These are phyloP conservation scores for Hygrophoropsis aurantiaca DNA, from an alignment of 768 basidiomycete species.

Conservation along the genomic window DNA sequence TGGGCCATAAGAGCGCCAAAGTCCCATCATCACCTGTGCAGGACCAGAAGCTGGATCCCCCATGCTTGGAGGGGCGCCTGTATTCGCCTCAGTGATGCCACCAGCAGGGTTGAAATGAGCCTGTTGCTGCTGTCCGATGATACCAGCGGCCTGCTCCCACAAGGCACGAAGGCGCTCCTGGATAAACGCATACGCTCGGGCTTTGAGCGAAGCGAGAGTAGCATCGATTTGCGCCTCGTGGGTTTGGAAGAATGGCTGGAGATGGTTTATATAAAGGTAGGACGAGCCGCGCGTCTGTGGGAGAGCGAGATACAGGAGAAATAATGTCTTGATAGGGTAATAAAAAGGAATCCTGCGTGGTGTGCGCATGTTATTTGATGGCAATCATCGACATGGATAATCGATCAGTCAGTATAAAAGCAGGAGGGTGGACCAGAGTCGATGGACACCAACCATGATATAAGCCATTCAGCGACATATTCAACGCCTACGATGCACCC, in stretches of 20 bases:
- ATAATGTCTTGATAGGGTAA: slow-evolving; percentile 73
- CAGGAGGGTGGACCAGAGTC: slow-evolving; percentile 6
- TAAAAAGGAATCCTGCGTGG: slow-evolving; percentile 83
- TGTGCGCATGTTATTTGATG: slow-evolving; percentile 11
- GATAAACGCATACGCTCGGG: slow-evolving; percentile 57
- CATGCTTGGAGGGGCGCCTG: slow-evolving; percentile 44
- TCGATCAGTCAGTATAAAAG: background rate
- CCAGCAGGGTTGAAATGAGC: slow-evolving; percentile 15
- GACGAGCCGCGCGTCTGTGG: slow-evolving; percentile 89
- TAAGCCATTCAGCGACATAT: slow-evolving; percentile 81
- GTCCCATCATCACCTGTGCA: slow-evolving; percentile 57
- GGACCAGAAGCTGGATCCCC: slow-evolving; percentile 62
- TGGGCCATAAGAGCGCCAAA: slow-evolving; percentile 84
- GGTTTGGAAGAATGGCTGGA: slow-evolving; percentile 78
- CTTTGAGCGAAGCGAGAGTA: slow-evolving; percentile 65
- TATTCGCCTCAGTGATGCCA: slow-evolving; percentile 17
- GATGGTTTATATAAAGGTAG: slow-evolving; percentile 76
- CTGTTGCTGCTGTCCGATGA: slow-evolving; percentile 44
- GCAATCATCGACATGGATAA: slow-evolving; percentile 3
- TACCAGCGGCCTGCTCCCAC: slow-evolving; percentile 63
- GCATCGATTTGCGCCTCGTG: slow-evolving; percentile 88
- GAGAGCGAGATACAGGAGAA: slow-evolving; percentile 86
- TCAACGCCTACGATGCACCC: slow-evolving; percentile 82
- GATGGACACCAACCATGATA: slow-evolving; percentile 68
- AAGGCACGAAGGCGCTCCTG: slow-evolving; percentile 61